Evolutionary conservation across 192 early-diverging fungal genomes (phyloP), one percentile per base, ranked within the genome.

Genomic region (Coemansia furcata): DNA sequence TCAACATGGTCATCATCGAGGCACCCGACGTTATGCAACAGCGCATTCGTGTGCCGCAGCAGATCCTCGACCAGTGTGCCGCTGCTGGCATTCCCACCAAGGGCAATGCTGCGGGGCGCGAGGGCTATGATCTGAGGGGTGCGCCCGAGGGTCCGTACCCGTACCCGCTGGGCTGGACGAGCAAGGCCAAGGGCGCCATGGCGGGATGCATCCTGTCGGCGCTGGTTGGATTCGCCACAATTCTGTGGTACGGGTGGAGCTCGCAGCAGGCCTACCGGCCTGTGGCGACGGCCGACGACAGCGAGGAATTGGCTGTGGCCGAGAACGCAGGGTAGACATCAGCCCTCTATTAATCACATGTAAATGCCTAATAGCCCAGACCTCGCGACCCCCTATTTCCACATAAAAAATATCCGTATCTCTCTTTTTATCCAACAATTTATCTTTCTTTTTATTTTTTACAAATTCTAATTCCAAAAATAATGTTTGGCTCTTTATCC

Each of bases 71-170:
- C 33, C 80, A 91, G 8, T 95, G 94, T 77, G 72, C 62, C 17
- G 76, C 72, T 46, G 80, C 84, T 14, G 87, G 85, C 30, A 87
- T 87, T 40, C 65, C 84, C 32, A 84, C 79, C 38, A 39, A 35
- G 36, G 94, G 92, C 6, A 94, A 94, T 63, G 94, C 91, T 12
- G 87, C 86, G 8, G 94, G 92, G 26, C 90, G 89, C 8, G 39
- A 81, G 39, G 89, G 87, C 8, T 65, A 89, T 32, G 88, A 92
- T 74, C 71, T 95, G 63, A 66, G 35, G 19, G 90, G 90, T 47
- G 79, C 71, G 32, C 81, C 78, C 36, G 40, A 77, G 12, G 86
- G 88, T 1, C 85, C 89, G 5, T 62, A 76, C 37, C 64, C 80
- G n/a, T 83, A 90, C 15, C 72, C 69, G 47, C 83, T 81, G 15